A percentile compares a stretch with the other conserved stretches of the same genome.
phyloP scores from a whole-genome alignment of 2,329 filamentous ascomycete genomes.

The Scedosporium boydii region DNA sequence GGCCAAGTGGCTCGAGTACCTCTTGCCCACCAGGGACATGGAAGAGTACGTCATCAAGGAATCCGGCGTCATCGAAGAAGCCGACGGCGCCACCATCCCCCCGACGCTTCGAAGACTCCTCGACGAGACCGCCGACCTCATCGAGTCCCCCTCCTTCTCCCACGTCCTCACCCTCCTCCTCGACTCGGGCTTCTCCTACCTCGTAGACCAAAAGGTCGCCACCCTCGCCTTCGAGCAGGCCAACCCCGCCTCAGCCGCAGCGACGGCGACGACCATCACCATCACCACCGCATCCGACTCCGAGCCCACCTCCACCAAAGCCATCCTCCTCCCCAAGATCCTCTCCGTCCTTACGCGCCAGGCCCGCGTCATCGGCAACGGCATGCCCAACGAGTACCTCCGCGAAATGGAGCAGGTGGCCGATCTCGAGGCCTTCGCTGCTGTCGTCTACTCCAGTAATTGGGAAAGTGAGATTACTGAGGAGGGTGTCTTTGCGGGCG shows the following conservation, averaged over 20 bases:
- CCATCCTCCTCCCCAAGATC: constrained; percentile 68
- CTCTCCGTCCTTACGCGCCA: constrained; percentile 85
- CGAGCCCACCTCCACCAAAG: constrained; percentile 48
- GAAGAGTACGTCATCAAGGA: constrained; percentile 79
- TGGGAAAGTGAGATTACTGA: constrained; percentile 58
- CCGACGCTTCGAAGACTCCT: constrained; percentile 68
- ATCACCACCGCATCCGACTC: constrained; percentile 16
- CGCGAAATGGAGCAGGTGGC: constrained; percentile 66
- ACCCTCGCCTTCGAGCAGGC: constrained; percentile 63
- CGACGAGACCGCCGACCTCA: constrained; percentile 90
- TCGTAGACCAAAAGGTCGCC: constrained; percentile 76
- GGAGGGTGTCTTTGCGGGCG: constrained; percentile 24
- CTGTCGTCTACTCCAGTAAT: constrained; percentile 80
- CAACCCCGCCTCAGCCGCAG: constrained; percentile 8
- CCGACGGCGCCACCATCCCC: constrained; percentile 25
- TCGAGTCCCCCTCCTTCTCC: constrained; percentile 86
- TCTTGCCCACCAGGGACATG: constrained; percentile 69
- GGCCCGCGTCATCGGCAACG: constrained; percentile 79
- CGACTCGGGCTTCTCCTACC: constrained; percentile 74
- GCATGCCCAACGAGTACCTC: constrained; percentile 61
- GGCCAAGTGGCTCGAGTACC: constrained; percentile 67
- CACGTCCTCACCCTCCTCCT: constrained; percentile 80
- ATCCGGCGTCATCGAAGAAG: constrained; percentile 60
- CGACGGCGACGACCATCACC: constrained; percentile 13
- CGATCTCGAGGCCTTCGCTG: constrained; percentile 74